Base-by-base conservation (phyloP, 495 filamentous ascomycete species). In the Echria macrotheca region DNA sequence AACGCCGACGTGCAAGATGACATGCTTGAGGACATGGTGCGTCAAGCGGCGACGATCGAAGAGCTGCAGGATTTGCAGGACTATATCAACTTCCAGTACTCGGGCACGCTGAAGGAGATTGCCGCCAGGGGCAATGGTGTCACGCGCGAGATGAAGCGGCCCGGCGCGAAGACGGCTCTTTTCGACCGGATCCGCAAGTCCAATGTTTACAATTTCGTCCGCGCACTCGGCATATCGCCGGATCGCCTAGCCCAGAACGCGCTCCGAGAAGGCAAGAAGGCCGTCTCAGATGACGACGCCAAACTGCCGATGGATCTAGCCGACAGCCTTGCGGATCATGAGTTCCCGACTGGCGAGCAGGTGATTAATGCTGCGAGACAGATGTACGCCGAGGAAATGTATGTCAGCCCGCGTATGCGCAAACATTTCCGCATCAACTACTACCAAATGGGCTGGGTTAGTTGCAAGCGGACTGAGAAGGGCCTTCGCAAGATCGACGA, bases 1-100 rank as follows among this genome's bases (percentile, higher is more conserved):
- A 57, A 71, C 3, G 70, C 69, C 22, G 73, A 65, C 4, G 64
- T 83, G 15, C 45, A 79, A 14, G 85, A 89, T 54, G 53, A 67
- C 1, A 73, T 86, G 26, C 77, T 94, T 43, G 87, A 94, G n/a
- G 84, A 88, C 46, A 83, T 94, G 73, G 76, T 93, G 28, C 74
- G 74, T 3, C 67, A 78, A 26, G 91, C 89, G 2, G 76, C 77
- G 5, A 88, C 82, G 0, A 89, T 93, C 73, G 93, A 98, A 54
- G 91, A 96, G 59, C 72, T 98, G 11, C 94, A 98, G 61, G 93
- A 98, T 66, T 67, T 98, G 12, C 91, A 96, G 58, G 93, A 98
- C 54, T 97, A 96, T 58, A 73, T 98, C 45, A 87, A 97, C 66
- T 98, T 97, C 69, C 88, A 91, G 55, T 96, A 97, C 57, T 81